These are phyloP conservation scores for Penicillium longicatenatum DNA, from an alignment of 495 filamentous ascomycete species.

Conservation along the genomic window DNA sequence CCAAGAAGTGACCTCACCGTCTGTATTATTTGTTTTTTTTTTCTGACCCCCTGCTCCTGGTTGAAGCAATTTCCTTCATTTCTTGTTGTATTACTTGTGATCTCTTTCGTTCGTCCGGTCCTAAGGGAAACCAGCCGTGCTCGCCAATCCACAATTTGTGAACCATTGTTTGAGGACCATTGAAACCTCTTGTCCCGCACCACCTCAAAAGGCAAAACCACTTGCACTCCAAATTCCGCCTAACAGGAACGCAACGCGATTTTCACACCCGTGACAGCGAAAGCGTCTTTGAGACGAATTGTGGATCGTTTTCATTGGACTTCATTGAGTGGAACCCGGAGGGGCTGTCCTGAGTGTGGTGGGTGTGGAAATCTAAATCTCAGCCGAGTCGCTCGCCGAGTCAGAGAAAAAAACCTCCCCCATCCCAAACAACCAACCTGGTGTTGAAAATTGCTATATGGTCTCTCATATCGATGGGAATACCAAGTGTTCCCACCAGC, in stretches of 20 bases:
- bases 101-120: neutral
- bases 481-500: slow-evolving; percentile 37
- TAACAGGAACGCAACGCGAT: neutral
- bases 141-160: slow-evolving; percentile 3
- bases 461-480: slow-evolving; percentile 50
- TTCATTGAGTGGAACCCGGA: slow-evolving; percentile 15
- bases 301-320: slow-evolving; percentile 3
- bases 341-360: slow-evolving; percentile 26
- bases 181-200: slow-evolving; percentile 4
- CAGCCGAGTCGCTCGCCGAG: slow-evolving; percentile 25
- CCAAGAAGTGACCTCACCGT: neutral
- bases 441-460: slow-evolving; percentile 41
- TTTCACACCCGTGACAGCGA: neutral
- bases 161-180: slow-evolving; percentile 2
- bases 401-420: slow-evolving; percentile 9
- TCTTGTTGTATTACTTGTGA: slow-evolving; percentile 5
- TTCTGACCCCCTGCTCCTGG: slow-evolving; percentile 22
- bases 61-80: slow-evolving; percentile 22
- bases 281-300: neutral
- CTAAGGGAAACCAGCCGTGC: neutral
- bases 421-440: slow-evolving; percentile 1
- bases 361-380: slow-evolving; percentile 24
- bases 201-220: neutral
- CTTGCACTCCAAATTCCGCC: neutral
- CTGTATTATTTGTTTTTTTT: slow-evolving; percentile 3